Conservation (phyloP, 2,329 filamentous ascomycete species). For the Arthrobotrys musiformis region DNA sequence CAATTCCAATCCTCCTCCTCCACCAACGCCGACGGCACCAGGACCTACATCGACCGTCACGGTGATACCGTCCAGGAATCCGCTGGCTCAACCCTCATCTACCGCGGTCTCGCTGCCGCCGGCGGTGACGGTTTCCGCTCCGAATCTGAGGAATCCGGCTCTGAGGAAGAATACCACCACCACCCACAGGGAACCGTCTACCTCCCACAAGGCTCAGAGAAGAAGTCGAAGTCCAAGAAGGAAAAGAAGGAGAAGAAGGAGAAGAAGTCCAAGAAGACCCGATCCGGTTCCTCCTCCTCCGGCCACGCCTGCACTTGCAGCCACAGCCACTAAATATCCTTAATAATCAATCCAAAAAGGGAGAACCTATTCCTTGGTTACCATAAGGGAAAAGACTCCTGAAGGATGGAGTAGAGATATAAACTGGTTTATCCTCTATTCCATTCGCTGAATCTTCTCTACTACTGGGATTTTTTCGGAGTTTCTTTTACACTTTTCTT, state of each 20-base stretch:
- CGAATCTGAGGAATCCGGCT: constrained; percentile 27
- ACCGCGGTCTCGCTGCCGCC: constrained; percentile 43
- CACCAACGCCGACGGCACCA: constrained; percentile 40
- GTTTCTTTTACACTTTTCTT: constrained; percentile 40
- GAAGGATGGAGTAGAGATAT: background rate
- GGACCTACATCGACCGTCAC: constrained; percentile 33
- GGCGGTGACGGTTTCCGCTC: constrained; percentile 46
- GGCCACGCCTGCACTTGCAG: constrained; percentile 35
- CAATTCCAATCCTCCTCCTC: constrained; percentile 31
- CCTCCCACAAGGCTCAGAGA: background rate
- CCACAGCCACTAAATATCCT: constrained; percentile 37
- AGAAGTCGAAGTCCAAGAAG: constrained; percentile 19
- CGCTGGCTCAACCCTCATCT: constrained; percentile 21
- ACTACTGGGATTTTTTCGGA: constrained; percentile 14
- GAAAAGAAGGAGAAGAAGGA: constrained; percentile 46
- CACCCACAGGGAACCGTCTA: constrained; percentile 3
- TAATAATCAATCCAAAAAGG: background rate
- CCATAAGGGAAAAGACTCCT: constrained; percentile 6
- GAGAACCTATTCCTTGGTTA: background rate
- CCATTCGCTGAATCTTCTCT: constrained; percentile 1
- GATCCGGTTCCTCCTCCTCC: constrained; percentile 45
- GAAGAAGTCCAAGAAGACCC: constrained; percentile 52
- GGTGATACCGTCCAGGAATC: constrained; percentile 46
- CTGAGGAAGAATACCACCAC: constrained; percentile 17
- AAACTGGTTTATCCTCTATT: constrained; percentile 2